A percentile compares a stretch with the other conserved stretches of the same genome.
Evolutionary conservation across 495 filamentous ascomycete genomes (phyloP).

Genomic region (Trichoderma erinaceum): DNA sequence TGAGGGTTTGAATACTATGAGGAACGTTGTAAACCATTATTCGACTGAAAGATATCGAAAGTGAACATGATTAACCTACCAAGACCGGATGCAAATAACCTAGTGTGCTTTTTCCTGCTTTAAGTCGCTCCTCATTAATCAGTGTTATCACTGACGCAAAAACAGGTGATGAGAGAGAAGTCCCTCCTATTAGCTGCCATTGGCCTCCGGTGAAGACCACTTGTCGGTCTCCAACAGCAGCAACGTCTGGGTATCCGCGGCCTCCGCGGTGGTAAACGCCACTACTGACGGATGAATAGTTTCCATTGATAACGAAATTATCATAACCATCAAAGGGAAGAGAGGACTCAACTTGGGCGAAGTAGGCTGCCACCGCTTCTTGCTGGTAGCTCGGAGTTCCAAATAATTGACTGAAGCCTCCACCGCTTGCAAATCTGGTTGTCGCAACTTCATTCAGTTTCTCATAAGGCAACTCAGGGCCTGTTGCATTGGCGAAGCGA

Average conservation of each 20-base stretch:
- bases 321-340: constrained; percentile 22
- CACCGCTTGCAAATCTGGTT: constrained; percentile 48
- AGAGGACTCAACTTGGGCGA: constrained; percentile 36
- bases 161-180: constrained; percentile 31
- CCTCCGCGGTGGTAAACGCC: constrained; percentile 49
- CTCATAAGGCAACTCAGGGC: constrained; percentile 22
- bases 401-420: constrained; percentile 67
- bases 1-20: constrained; percentile 20
- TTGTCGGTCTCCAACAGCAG: constrained; percentile 53
- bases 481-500: constrained; percentile 14
- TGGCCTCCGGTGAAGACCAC: constrained; percentile 28
- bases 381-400: constrained; percentile 52
- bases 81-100: constrained; percentile 51
- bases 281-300: constrained; percentile 13
- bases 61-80: background rate
- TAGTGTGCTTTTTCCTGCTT: constrained; percentile 44
- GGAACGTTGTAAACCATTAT: background rate
- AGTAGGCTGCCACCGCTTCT: constrained; percentile 46
- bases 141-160: constrained; percentile 46
- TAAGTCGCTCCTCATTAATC: constrained; percentile 52
- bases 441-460: constrained; percentile 39
- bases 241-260: constrained; percentile 60
- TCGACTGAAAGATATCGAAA: too few relatives aligned
- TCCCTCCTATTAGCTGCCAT: constrained; percentile 39
- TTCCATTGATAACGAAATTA: constrained; percentile 26